Evolutionary conservation across 768 basidiomycete species (phyloP).

Genomic region (Rhizopogon salebrosus): DNA sequence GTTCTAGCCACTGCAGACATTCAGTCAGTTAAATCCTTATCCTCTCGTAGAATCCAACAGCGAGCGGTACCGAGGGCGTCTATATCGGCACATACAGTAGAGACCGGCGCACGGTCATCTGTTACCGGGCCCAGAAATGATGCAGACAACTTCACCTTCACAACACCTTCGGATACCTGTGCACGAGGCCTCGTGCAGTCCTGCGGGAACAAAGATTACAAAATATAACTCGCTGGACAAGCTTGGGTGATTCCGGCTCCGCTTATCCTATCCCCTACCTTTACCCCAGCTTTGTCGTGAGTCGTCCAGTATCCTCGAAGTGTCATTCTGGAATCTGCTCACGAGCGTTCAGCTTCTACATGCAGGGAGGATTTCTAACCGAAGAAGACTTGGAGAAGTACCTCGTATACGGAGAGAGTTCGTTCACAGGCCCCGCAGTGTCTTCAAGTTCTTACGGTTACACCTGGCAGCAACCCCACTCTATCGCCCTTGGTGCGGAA

Average conservation of each 20-base stretch:
- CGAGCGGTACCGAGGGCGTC: not conserved
- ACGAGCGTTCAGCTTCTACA: not conserved
- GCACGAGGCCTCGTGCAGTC: not conserved
- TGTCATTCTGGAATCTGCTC: not conserved
- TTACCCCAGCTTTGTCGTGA: not conserved
- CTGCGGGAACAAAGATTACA: not conserved
- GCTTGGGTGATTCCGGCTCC: not conserved
- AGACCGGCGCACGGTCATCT: not conserved
- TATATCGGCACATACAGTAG: not conserved
- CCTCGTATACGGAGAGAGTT: not conserved
- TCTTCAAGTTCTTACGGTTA: not conserved
- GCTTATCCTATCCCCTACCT: not conserved
- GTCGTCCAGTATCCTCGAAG: not conserved
- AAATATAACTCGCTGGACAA: not conserved
- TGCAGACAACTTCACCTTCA: not conserved
- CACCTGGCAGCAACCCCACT: not conserved
- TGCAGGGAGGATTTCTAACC: not conserved
- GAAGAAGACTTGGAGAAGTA: slow-evolving; percentile 1
- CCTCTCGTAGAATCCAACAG: not conserved
- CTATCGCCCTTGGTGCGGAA: not conserved
- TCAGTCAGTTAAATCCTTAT: too few species aligned
- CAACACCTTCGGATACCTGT: not conserved
- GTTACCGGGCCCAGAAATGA: not conserved
- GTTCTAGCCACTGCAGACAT: too few species aligned
- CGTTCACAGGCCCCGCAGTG: not conserved